Conservation (phyloP, 441 rosid genomes). For the Gossypium trilobum region DNA sequence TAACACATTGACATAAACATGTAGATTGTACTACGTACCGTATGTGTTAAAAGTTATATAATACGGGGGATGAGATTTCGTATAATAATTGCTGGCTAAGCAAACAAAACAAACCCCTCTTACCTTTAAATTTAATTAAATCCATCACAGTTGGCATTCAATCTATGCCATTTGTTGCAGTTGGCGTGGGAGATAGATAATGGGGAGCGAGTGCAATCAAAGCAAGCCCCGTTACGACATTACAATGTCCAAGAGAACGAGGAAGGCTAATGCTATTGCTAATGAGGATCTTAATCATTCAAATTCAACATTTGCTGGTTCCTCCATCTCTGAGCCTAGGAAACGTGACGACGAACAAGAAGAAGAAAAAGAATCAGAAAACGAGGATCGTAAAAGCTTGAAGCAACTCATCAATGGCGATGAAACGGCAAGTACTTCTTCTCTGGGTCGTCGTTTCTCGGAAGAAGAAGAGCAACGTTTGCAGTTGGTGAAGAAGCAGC, state of each 20-base stretch:
- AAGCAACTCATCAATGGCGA: conserved; percentile 43
- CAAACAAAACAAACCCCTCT: neutral
- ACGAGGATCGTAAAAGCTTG: conserved; percentile 37
- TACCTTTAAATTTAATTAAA: conserved; percentile 6
- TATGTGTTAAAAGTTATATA: too few species aligned
- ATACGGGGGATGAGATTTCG: neutral
- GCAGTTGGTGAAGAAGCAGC: conserved; percentile 39
- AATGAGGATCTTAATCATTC: too few species aligned
- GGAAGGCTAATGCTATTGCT: conserved; percentile 25
- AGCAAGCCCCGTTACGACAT: conserved; percentile 38
- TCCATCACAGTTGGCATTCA: neutral
- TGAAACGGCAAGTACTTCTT: conserved; percentile 29
- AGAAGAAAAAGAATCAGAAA: neutral
- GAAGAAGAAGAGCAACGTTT: conserved; percentile 40
- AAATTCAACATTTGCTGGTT: too few species aligned
- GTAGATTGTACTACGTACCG: too few species aligned
- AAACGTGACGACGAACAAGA: neutral
- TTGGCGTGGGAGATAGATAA: neutral
- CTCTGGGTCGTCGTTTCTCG: conserved; percentile 46
- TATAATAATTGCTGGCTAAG: neutral
- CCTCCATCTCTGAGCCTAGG: too few species aligned
- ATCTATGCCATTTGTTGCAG: neutral
- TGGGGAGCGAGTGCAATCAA: conserved; percentile 32
- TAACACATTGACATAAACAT: too few species aligned
- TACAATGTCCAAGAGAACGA: conserved; percentile 54